These are phyloP conservation scores for Coleophoma eucalyptorum DNA, from an alignment of 2,329 filamentous ascomycete species.

Conservation along the genomic window DNA sequence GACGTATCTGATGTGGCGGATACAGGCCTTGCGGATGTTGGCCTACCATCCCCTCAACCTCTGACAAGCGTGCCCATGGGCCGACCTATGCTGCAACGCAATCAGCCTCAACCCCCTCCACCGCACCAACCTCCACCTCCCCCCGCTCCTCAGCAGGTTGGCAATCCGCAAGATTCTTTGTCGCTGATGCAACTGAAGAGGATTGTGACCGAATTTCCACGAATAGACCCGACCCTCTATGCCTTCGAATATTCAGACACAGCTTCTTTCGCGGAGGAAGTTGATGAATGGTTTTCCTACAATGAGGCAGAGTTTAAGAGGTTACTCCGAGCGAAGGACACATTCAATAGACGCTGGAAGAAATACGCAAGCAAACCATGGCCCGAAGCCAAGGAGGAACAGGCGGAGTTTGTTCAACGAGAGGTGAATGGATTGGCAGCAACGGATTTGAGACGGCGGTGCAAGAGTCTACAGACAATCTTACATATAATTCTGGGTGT, in stretches of 20 bases:
- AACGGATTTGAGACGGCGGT: constrained; percentile 43
- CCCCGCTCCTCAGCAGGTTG: constrained; percentile 22
- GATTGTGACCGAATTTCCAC: constrained; percentile 71
- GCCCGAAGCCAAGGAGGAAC: constrained; percentile 58
- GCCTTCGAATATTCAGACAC: constrained; percentile 79
- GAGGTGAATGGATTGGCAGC: constrained; percentile 43
- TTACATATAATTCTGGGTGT: constrained; percentile 63
- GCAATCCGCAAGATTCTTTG: constrained; percentile 60
- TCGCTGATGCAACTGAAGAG: constrained; percentile 71
- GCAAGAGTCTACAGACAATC: constrained; percentile 51
- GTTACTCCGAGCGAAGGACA: constrained; percentile 68
- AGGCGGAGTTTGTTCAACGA: constrained; percentile 51
- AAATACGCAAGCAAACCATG: constrained; percentile 53
- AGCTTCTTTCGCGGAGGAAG: constrained; percentile 75
- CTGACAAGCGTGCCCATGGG: constrained; percentile 16
- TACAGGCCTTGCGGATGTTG: constrained; percentile 34
- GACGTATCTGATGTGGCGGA: constrained; percentile 35
- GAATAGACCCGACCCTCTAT: constrained; percentile 68
- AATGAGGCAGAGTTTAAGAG: constrained; percentile 81
- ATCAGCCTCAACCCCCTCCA: constrained; percentile 33
- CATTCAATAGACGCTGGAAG: constrained; percentile 75
- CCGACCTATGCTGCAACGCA: constrained; percentile 28
- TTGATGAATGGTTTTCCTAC: constrained; percentile 98
- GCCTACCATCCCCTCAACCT: constrained; percentile 18
- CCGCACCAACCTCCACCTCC: constrained; percentile 28